Conservation (phyloP, 2,329 filamentous ascomycete species). For the Blastomyces silverae region DNA sequence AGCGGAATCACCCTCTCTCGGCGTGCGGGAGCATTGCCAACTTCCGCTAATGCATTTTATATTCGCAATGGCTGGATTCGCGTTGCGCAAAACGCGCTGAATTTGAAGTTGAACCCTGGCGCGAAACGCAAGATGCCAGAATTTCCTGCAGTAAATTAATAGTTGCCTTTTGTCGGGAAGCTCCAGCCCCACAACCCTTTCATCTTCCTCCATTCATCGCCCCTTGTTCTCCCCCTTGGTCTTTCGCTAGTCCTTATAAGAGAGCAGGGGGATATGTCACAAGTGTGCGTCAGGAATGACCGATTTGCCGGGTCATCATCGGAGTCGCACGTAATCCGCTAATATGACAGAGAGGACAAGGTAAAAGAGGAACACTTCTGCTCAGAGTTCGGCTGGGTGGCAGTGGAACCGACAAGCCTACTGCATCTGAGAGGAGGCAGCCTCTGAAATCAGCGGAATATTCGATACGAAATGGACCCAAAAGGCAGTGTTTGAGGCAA, state of each 20-base stretch:
- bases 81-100: conserved; percentile 21
- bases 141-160: conserved; percentile 12
- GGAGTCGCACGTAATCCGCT: neutral
- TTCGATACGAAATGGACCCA: conserved; percentile 12
- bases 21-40: conserved; percentile 16
- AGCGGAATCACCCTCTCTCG: conserved; percentile 20
- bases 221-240: neutral
- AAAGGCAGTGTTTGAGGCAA: conserved; percentile 3
- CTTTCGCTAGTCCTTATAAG: neutral
- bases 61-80: conserved; percentile 18
- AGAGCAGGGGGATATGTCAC: conserved; percentile 3
- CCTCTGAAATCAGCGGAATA: neutral
- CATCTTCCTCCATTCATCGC: neutral
- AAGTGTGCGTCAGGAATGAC: conserved; percentile 4
- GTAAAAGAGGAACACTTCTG: neutral
- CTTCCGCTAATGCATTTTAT: conserved; percentile 22
- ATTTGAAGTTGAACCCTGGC: conserved; percentile 10
- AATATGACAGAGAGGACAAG: neutral
- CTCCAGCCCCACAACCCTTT: neutral
- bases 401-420: neutral
- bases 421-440: neutral
- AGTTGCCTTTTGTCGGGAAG: conserved; percentile 1
- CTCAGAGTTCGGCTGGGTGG: neutral
- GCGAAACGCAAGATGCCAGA: conserved; percentile 6
- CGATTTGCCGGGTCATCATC: conserved; percentile 8